Evolutionary conservation across 768 basidiomycete genomes (phyloP).

Genomic region (Kwoniella sp.): DNA sequence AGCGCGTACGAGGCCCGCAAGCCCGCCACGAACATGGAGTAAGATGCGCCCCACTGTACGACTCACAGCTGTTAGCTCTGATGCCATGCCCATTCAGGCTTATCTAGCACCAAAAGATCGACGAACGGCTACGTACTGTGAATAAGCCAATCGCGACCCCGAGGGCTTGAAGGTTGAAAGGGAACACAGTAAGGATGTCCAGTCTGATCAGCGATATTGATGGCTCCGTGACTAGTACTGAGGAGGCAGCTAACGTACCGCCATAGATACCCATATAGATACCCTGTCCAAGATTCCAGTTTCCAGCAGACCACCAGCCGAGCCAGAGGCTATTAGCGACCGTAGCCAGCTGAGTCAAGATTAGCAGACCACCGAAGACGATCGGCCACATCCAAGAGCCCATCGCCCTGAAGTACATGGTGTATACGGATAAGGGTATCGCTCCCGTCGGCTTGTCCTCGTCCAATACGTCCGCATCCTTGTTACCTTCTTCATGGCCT

Average conservation of each 20-base stretch:
- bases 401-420: slow-evolving; percentile 49
- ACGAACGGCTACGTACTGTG: slow-evolving; percentile 14
- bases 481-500: neutral
- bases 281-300: slow-evolving; percentile 62
- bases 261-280: slow-evolving; percentile 70
- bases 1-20: slow-evolving; percentile 59
- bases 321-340: slow-evolving; percentile 71
- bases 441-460: slow-evolving; percentile 67
- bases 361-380: slow-evolving; percentile 59
- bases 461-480: slow-evolving; percentile 55
- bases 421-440: slow-evolving; percentile 62
- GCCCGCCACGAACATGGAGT: slow-evolving; percentile 43
- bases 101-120: neutral
- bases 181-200: neutral
- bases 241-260: slow-evolving; percentile 24
- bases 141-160: slow-evolving; percentile 35
- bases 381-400: slow-evolving; percentile 56
- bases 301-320: slow-evolving; percentile 67
- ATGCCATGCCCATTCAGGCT: neutral
- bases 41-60: slow-evolving; percentile 37
- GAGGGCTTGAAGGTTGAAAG: slow-evolving; percentile 21
- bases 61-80: neutral
- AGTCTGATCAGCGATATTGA: slow-evolving; percentile 31
- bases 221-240: too few species aligned
- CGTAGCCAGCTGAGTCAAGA: slow-evolving; percentile 61